Conservation (phyloP, 352 stramenopile genomes). For the Phytophthora hybrid region DNA sequence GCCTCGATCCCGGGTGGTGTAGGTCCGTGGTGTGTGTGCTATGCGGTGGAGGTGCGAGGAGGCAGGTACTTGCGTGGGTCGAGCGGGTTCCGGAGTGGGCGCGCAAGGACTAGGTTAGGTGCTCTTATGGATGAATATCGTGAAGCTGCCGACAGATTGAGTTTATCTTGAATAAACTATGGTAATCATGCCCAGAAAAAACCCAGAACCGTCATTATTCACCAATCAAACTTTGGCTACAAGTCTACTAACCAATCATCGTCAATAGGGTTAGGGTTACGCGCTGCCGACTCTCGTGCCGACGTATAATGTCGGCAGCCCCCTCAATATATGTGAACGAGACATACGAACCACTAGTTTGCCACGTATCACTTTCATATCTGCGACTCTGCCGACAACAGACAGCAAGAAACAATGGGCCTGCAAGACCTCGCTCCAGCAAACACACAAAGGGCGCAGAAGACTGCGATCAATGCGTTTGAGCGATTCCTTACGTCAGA, state of each 20-base stretch:
- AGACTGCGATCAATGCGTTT: slow-evolving; percentile 25
- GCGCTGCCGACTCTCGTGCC: neutral
- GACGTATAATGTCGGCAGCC: neutral
- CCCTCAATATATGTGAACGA: neutral
- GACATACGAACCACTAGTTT: slow-evolving; percentile 3
- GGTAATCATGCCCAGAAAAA: neutral
- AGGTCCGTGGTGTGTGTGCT: no score
- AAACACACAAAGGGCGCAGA: neutral
- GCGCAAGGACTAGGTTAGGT: no score
- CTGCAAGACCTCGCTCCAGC: slow-evolving; percentile 21
- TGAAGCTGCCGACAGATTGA: neutral
- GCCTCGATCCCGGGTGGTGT: no score
- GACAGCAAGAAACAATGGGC: slow-evolving; percentile 6
- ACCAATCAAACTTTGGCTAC: neutral
- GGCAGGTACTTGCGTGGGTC: no score
- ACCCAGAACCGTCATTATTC: neutral
- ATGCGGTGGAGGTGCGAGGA: no score
- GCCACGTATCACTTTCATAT: slow-evolving; percentile 4
- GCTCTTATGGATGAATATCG: slow-evolving; percentile 1
- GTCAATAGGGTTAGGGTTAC: neutral
- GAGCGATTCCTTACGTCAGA: slow-evolving; percentile 27
- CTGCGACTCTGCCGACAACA: slow-evolving; percentile 10
- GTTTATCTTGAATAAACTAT: neutral
- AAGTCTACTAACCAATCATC: neutral
- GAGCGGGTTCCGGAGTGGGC: no score